Percentiles rank a stretch among this genome's conserved stretches.
phyloP scores from a whole-genome alignment of 768 basidiomycete genomes.

The Amanita exitialis region DNA sequence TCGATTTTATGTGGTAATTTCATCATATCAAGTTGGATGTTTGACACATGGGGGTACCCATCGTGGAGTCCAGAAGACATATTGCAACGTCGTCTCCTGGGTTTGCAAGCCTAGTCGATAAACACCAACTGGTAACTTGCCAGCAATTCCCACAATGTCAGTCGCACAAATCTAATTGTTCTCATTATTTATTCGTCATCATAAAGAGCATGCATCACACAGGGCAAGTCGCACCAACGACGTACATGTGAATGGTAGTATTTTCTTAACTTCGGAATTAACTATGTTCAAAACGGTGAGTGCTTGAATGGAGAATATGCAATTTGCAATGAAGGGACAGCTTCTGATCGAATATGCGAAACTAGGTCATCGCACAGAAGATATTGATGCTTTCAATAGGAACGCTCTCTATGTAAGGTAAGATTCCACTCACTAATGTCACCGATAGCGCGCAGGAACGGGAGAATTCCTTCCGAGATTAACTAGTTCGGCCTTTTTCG shows the following conservation, averaged over 20 bases:
- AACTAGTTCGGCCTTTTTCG: constrained; percentile 30
- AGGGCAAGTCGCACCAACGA: constrained; percentile 1
- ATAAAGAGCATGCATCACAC: not conserved
- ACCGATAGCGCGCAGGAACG: constrained; percentile 27
- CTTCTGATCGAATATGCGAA: too few species aligned
- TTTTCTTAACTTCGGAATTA: too few species aligned
- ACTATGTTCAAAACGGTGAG: too few species aligned
- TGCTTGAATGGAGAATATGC: too few species aligned
- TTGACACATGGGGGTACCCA: constrained; percentile 30
- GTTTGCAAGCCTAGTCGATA: constrained; percentile 29
- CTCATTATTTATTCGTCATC: too few species aligned
- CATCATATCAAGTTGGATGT: not conserved
- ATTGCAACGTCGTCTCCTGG: not conserved
- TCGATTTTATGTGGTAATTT: constrained; percentile 21
- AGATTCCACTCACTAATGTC: constrained; percentile 19
- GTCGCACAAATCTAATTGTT: constrained; percentile 27
- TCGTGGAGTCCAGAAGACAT: constrained; percentile 27
- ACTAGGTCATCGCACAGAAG: too few species aligned
- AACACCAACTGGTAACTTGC: constrained; percentile 18
- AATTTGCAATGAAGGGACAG: too few species aligned
- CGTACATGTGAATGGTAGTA: too few species aligned
- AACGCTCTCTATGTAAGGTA: constrained; percentile 16
- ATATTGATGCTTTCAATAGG: too few species aligned
- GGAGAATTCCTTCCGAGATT: constrained; percentile 23
- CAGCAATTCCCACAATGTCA: constrained; percentile 31